Percentiles rank a stretch among this genome's conserved stretches.
phyloP scores from a whole-genome alignment of 139 green algal species.

The Mesotaenium endlicherianum region DNA sequence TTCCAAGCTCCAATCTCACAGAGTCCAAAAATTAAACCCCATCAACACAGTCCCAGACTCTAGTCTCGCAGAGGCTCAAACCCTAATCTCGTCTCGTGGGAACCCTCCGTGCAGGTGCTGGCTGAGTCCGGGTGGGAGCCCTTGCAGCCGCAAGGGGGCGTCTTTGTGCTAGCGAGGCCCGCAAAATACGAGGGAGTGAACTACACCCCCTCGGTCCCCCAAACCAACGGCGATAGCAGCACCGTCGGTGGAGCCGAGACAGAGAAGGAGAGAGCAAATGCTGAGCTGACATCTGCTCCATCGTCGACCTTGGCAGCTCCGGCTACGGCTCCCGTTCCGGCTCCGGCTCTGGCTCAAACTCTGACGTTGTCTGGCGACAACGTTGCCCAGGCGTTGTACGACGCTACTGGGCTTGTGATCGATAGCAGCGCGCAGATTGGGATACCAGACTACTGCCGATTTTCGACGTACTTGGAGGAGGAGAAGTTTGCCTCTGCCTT shows the following conservation, averaged over 20 bases:
- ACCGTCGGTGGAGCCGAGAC: background rate
- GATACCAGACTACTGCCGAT: slow-evolving; percentile 28
- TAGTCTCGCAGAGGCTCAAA: background rate
- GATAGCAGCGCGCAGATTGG: slow-evolving; percentile 28
- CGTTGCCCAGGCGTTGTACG: slow-evolving; percentile 8
- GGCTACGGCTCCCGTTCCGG: too few species aligned
- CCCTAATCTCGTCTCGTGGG: background rate
- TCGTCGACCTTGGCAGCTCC: too few species aligned
- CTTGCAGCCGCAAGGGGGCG: slow-evolving; percentile 8
- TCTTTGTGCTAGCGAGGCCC: slow-evolving; percentile 27
- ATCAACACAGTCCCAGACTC: background rate
- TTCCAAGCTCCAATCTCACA: background rate
- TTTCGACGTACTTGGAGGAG: slow-evolving; percentile 10
- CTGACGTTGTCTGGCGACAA: background rate
- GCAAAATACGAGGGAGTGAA: slow-evolving; percentile 8
- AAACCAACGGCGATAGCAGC: background rate
- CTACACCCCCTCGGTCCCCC: background rate
- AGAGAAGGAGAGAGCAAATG: too few species aligned
- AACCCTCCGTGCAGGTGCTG: slow-evolving; percentile 3
- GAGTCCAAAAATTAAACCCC: background rate
- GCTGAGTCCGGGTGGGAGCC: slow-evolving; percentile 18
- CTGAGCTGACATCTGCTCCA: too few species aligned
- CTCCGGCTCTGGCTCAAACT: too few species aligned
- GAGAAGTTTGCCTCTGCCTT: slow-evolving; percentile 1
- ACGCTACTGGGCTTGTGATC: slow-evolving; percentile 3